Percentiles rank a stretch among this genome's conserved stretches.
Evolutionary conservation across 2,329 filamentous ascomycete genomes (phyloP).

Genomic region (Teratosphaeria gauchensis): DNA sequence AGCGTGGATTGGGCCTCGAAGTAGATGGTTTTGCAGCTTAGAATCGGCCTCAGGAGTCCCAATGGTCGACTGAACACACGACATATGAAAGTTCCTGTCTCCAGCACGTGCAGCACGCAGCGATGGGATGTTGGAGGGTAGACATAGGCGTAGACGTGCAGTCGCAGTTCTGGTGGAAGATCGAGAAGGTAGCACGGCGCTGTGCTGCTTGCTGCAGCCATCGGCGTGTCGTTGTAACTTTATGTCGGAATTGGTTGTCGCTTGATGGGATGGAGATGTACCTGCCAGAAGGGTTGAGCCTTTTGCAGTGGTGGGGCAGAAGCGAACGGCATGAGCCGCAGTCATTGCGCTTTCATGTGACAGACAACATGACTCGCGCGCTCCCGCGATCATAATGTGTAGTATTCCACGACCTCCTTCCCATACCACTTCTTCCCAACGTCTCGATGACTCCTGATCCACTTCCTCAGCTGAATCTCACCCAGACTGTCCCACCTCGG

Average conservation of each 20-base stretch:
- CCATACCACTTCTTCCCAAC: slow-evolving; percentile 30
- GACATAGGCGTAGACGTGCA: not conserved
- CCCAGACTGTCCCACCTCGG: slow-evolving; percentile 27
- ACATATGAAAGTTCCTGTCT: no score
- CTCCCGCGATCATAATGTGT: not conserved
- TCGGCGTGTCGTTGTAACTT: no score
- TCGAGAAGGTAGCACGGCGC: not conserved
- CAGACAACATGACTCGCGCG: not conserved
- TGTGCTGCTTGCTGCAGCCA: not conserved
- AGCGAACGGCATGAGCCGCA: not conserved
- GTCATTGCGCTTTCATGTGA: not conserved
- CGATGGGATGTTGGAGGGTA: no score
- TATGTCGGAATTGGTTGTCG: no score
- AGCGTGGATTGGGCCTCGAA: no score
- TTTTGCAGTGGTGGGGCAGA: not conserved
- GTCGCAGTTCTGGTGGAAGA: not conserved
- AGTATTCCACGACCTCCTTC: slow-evolving; percentile 18
- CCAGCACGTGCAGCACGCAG: no score
- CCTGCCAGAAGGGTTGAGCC: not conserved
- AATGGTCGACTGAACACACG: no score
- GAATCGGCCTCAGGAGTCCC: no score
- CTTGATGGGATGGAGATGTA: no score
- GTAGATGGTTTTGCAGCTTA: no score
- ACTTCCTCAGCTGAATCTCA: slow-evolving; percentile 28
- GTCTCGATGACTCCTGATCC: slow-evolving; percentile 27